phyloP scores from a whole-genome alignment of 805 yeast species.

The Saturnispora besseyi region DNA sequence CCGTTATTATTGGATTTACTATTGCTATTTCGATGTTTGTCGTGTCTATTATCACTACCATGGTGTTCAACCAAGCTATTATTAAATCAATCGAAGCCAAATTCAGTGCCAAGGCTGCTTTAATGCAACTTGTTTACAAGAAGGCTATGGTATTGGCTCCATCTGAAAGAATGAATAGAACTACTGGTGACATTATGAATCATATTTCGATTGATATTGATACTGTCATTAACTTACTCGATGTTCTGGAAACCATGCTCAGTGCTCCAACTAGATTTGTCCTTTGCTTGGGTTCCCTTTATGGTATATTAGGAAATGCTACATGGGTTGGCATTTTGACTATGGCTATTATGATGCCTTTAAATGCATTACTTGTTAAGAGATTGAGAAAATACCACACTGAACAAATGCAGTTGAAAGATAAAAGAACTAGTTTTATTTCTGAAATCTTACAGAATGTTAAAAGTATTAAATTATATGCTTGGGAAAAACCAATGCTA shows the following conservation, averaged over 20 bases:
- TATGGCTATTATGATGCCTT: conserved; percentile 48
- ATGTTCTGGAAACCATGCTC: conserved; percentile 43
- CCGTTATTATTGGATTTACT: conserved; percentile 50
- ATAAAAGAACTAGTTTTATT: conserved; percentile 48
- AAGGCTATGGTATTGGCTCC: conserved; percentile 65
- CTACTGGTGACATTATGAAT: conserved; percentile 76
- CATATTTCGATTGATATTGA: conserved; percentile 69
- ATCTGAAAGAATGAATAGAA: conserved; percentile 46
- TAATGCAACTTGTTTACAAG: conserved; percentile 59
- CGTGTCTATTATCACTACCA: conserved; percentile 51
- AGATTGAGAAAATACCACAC: conserved; percentile 38
- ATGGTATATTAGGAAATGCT: conserved; percentile 48
- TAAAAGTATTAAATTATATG: conserved; percentile 56
- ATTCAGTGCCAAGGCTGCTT: conserved; percentile 53
- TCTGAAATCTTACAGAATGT: conserved; percentile 52
- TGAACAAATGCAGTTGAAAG: conserved; percentile 54
- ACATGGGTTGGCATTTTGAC: conserved; percentile 48
- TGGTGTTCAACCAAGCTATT: conserved; percentile 60
- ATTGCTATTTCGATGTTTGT: conserved; percentile 58
- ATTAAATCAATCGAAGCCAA: conserved; percentile 51
- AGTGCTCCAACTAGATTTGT: conserved; percentile 52
- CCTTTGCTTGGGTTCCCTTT: conserved; percentile 45
- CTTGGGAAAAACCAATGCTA: conserved; percentile 63
- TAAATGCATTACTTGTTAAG: conserved; percentile 41
- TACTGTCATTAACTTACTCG: conserved; percentile 51